phyloP scores from a whole-genome alignment of 169 alveolate genomes.

The Plasmodium berghei region DNA sequence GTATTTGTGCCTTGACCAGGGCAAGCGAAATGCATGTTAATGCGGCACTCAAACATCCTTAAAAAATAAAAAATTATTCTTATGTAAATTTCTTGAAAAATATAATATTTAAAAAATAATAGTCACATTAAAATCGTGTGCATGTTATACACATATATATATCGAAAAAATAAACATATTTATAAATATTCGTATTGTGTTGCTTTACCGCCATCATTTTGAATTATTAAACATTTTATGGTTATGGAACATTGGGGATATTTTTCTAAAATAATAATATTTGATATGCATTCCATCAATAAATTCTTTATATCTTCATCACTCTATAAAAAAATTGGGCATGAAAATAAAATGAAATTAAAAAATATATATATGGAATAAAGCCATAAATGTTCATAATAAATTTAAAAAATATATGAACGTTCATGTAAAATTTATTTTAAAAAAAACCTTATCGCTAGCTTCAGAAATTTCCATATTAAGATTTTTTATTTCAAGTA shows the following conservation, averaged over 20 bases:
- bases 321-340: constrained; percentile 9
- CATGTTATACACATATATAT: neutral
- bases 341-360: neutral
- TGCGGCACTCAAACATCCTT: constrained; percentile 68
- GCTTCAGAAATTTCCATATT: constrained; percentile 36
- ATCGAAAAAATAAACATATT: neutral
- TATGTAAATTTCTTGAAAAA: no score
- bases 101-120: neutral
- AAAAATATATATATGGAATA: constrained; percentile 23
- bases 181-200: neutral
- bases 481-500: constrained; percentile 47
- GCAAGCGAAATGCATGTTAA: constrained; percentile 69
- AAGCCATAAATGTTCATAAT: neutral
- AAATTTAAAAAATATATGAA: no score
- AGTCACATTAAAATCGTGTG: neutral
- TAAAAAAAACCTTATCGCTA: constrained; percentile 35
- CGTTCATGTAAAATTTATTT: no score
- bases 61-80: neutral
- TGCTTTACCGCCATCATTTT: constrained; percentile 60
- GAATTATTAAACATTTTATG: constrained; percentile 59
- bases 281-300: constrained; percentile 50
- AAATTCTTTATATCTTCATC: constrained; percentile 61
- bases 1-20: constrained; percentile 51
- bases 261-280: constrained; percentile 25
- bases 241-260: constrained; percentile 67